Conservation (phyloP, 83 land plant genomes). For the Picea mariana region DNA sequence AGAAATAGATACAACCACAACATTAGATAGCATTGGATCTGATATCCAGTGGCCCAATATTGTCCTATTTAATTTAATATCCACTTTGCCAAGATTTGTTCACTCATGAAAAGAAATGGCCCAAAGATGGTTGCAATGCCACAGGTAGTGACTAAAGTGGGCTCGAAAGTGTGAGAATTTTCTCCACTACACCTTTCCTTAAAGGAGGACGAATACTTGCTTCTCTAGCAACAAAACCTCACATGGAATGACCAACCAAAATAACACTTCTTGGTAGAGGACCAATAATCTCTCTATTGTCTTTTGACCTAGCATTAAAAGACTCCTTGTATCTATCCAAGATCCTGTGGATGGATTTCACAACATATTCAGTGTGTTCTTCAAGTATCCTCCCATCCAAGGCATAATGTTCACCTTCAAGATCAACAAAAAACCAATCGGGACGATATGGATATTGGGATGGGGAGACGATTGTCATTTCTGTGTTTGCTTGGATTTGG, state of each 20-base stretch:
- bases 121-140: constrained; percentile 91
- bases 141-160: constrained; percentile 92
- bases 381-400: constrained; percentile 98
- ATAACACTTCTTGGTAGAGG: no score
- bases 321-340: constrained; percentile 88
- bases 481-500: no score
- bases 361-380: constrained; percentile 99
- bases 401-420: constrained; percentile 99
- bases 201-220: constrained; percentile 83
- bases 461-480: no score
- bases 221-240: constrained; percentile 99
- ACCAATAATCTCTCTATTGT: no score
- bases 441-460: constrained; percentile 63
- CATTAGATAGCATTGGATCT: no score
- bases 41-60: no score
- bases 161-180: constrained; percentile 63
- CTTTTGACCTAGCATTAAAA: constrained; percentile 48
- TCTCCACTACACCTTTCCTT: constrained; percentile 79
- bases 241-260: no score
- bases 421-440: constrained; percentile 98
- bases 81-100: no score
- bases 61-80: no score
- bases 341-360: constrained; percentile 91
- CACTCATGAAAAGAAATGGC: no score
- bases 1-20: no score